Percentiles rank a stretch among this genome's conserved stretches.
Conservation (phyloP, 2,329 filamentous ascomycete genomes). For the Calonectria naviculata region DNA sequence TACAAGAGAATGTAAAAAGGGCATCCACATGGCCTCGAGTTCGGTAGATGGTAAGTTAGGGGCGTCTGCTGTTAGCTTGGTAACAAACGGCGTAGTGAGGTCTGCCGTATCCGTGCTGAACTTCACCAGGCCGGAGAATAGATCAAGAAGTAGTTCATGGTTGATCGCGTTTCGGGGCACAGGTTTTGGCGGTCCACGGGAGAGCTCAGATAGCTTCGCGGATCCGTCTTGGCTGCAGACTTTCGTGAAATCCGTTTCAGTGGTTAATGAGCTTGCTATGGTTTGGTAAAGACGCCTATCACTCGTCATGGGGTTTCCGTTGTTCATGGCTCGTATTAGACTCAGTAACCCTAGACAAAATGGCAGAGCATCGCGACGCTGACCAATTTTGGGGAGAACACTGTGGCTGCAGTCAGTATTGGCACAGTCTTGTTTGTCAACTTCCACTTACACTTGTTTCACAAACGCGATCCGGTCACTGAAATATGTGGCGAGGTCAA, state of each 20-base stretch:
- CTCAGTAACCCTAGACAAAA: too few species aligned
- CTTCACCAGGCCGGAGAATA: slow-evolving; percentile 22
- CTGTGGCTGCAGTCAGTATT: too few species aligned
- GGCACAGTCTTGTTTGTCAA: too few species aligned
- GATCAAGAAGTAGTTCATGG: slow-evolving; percentile 2
- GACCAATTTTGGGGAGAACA: too few species aligned
- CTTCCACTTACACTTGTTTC: too few species aligned
- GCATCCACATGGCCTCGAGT: slow-evolving; percentile 43
- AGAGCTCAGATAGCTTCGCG: not conserved
- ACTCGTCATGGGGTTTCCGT: too few species aligned
- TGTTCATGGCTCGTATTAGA: too few species aligned
- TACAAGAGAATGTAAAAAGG: slow-evolving; percentile 39
- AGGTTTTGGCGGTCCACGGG: not conserved
- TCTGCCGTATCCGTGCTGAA: slow-evolving; percentile 26
- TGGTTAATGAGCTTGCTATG: not conserved
- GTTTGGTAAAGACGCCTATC: not conserved
- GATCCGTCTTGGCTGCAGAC: not conserved
- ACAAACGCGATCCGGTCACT: too few species aligned
- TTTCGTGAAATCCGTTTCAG: not conserved
- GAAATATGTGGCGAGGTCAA: too few species aligned
- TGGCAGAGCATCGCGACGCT: too few species aligned
- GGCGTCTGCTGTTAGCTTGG: slow-evolving; percentile 29
- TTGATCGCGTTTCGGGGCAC: not conserved
- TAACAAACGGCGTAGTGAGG: slow-evolving; percentile 29
- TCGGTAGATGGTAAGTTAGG: slow-evolving; percentile 21